A percentile compares a stretch with the other conserved stretches of the same genome.
Conservation (phyloP, 2,329 filamentous ascomycete genomes). For the Xylaria sp. region DNA sequence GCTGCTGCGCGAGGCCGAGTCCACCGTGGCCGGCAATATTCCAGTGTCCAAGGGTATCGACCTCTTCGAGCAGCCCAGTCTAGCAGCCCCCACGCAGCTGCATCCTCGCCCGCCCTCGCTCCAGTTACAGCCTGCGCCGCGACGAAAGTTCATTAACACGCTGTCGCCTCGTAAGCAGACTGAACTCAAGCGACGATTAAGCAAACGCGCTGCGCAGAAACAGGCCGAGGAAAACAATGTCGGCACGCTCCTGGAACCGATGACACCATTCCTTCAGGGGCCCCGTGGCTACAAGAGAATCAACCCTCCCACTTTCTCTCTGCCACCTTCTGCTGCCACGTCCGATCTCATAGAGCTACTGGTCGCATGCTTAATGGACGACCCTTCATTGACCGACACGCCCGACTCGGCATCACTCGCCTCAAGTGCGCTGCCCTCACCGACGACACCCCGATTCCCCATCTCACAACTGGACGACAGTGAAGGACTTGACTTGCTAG, state of each 20-base stretch:
- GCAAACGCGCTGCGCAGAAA: conserved; percentile 22
- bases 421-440: conserved; percentile 13
- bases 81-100: not conserved
- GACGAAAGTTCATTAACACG: conserved; percentile 26
- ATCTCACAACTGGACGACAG: conserved; percentile 11
- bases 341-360: conserved; percentile 22
- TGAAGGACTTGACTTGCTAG: conserved; percentile 21
- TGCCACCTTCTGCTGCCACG: conserved; percentile 16
- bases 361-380: conserved; percentile 21
- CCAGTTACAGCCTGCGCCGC: conserved; percentile 13
- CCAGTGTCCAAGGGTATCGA: conserved; percentile 28
- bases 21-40: conserved; percentile 26
- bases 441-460: conserved; percentile 17
- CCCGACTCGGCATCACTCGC: conserved; percentile 12
- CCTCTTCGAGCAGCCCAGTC: conserved; percentile 23
- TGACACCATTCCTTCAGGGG: conserved; percentile 13
- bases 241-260: conserved; percentile 5
- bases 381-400: not conserved
- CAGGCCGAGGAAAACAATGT: conserved; percentile 1
- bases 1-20: conserved; percentile 29
- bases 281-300: conserved; percentile 26
- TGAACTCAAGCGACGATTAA: conserved; percentile 19
- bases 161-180: conserved; percentile 25
- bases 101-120: conserved; percentile 2
- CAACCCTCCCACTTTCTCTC: conserved; percentile 23